Conservation (phyloP, 192 early-diverging fungal species). For the Coemansia sp. region DNA sequence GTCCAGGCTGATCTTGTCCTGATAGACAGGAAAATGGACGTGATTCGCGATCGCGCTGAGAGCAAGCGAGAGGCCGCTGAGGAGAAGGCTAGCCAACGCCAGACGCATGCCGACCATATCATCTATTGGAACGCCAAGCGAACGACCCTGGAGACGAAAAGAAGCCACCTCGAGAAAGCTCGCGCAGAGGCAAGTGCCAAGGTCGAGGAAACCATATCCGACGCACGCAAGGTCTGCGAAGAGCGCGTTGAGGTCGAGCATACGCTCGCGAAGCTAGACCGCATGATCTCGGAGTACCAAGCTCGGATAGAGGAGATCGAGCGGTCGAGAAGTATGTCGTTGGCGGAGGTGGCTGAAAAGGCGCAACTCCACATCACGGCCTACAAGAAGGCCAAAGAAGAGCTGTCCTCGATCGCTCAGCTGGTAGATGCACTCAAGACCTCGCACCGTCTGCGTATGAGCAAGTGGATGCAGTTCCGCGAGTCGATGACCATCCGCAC, state of each 20-base stretch:
- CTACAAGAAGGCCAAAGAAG: constrained; percentile 61
- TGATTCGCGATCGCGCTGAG: constrained; percentile 30
- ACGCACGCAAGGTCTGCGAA: constrained; percentile 61
- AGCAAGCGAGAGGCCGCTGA: constrained; percentile 42
- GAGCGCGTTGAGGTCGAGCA: constrained; percentile 65
- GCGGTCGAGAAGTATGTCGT: constrained; percentile 58
- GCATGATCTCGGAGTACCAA: constrained; percentile 60
- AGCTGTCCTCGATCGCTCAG: constrained; percentile 54
- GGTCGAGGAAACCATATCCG: constrained; percentile 51
- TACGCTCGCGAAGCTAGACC: constrained; percentile 59
- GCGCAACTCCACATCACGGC: constrained; percentile 51
- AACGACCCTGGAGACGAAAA: constrained; percentile 30
- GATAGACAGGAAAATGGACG: constrained; percentile 40
- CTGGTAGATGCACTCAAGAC: constrained; percentile 60
- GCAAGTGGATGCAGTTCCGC: constrained; percentile 70
- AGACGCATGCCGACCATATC: constrained; percentile 47
- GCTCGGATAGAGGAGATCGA: constrained; percentile 61
- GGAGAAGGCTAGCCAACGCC: constrained; percentile 26
- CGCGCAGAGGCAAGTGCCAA: constrained; percentile 28
- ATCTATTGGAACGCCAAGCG: constrained; percentile 63
- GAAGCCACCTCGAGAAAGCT: constrained; percentile 22
- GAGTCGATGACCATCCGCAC: constrained; percentile 76
- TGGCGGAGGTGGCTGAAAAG: constrained; percentile 67
- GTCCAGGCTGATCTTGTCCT: constrained; percentile 21
- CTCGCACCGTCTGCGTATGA: constrained; percentile 63